phyloP scores from a whole-genome alignment of 106 monocot genomes.

The Allium cepa region DNA sequence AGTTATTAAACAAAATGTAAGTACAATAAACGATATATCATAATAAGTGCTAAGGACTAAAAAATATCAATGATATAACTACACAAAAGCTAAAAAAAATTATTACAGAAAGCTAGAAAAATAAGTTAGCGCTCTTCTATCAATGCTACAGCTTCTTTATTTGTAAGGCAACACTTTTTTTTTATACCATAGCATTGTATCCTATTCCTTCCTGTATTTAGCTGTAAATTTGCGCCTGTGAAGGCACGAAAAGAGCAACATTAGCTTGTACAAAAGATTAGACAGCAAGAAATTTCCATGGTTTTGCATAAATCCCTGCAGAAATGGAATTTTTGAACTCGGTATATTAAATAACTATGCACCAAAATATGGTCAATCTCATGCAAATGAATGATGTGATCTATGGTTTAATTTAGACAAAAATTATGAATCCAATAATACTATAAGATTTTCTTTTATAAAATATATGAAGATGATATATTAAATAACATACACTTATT shows the following conservation, averaged over 20 bases:
- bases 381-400: too few relatives aligned
- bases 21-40: not conserved
- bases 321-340: not conserved
- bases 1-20: not conserved
- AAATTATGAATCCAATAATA: too few relatives aligned
- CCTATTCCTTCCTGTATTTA: conserved; percentile 9
- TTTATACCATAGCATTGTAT: conserved; percentile 2
- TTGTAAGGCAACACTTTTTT: not conserved
- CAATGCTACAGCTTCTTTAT: not conserved
- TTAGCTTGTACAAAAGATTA: conserved; percentile 20
- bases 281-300: conserved; percentile 9
- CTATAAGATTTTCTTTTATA: too few relatives aligned
- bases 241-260: not conserved
- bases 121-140: conserved; percentile 1
- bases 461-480: too few relatives aligned
- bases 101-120: not conserved
- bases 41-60: not conserved
- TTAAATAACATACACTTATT: too few relatives aligned
- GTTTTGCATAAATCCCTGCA: conserved; percentile 16
- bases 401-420: too few relatives aligned
- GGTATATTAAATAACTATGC: not conserved
- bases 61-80: not conserved
- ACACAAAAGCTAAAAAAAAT: not conserved
- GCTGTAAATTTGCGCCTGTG: not conserved
- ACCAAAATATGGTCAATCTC: too few relatives aligned